Evolutionary conservation across 164 flowering plant species (phyloP), one percentile per base, ranked within the genome.

Genomic region (Magnolia officinalis): DNA sequence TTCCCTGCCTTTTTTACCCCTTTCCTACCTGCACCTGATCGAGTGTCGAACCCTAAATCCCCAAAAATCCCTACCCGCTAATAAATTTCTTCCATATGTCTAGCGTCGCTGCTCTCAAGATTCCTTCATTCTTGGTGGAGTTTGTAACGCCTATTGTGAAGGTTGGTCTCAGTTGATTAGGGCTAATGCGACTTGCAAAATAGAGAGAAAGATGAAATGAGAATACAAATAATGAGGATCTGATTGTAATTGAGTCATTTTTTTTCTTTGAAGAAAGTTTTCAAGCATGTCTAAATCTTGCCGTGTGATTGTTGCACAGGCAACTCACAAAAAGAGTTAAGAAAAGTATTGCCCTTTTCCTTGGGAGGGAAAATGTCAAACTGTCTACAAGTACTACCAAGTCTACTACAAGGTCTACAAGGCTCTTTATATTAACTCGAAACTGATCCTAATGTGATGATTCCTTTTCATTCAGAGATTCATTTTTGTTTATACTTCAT

Each of bases 391-490:
- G 98, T 31, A n/a, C 86, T 18, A 88, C 91, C 20, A 96, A 96
- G 88, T n/a, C n/a, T 92, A 96, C 86, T 96, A 96, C 84, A 96
- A 96, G 99, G 99, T 94, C 74, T 84, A n/a, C n/a, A n/a, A n/a
- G n/a, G 90, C 78, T 31, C 37, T 31, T 1, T 31, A 31, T 31
- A 31, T 37, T 5, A 37, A 37, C 45, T 37, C 45, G 3, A 37
- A 2, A 37, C 45, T 37, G 5, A 37, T 37, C 45, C 45, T 37
- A 37, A 37, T 37, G 45, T 3, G 45, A 37, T 37, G 45, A 37
- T 37, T 37, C 45, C 45, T 8, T 55, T 55, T n/a, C n/a, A n/a
- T n/a, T n/a, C n/a, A n/a, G n/a, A n/a, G n/a, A n/a, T n/a, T n/a
- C n/a, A n/a, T n/a, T n/a, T n/a, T n/a, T n/a, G n/a, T n/a, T n/a